Conservation (phyloP, 768 basidiomycete genomes). For the Leucosporidium creatinivorum region DNA sequence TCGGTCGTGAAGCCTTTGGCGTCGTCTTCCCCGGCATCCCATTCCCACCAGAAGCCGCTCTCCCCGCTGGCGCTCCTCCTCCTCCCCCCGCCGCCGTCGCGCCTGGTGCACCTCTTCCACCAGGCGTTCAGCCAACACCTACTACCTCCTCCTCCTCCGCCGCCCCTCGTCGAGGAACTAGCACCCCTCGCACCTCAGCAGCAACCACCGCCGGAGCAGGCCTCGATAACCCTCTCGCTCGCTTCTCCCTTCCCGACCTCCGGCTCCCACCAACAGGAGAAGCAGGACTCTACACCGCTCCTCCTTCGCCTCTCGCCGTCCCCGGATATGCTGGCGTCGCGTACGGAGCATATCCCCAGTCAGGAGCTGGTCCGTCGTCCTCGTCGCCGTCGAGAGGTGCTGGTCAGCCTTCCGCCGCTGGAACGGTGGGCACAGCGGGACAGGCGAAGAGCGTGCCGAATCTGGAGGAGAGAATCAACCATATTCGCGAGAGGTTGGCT, state of each 20-base stretch:
- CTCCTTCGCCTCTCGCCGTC: slow-evolving; percentile 5
- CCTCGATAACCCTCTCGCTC: slow-evolving; percentile 23
- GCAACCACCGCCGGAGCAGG: slow-evolving; percentile 25
- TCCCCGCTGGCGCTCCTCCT: neutral
- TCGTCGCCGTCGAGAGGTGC: neutral
- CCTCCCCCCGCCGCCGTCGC: slow-evolving; percentile 33
- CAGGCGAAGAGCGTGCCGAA: neutral
- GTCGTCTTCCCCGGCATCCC: slow-evolving; percentile 37
- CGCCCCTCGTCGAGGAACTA: neutral
- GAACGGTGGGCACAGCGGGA: neutral
- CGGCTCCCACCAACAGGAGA: slow-evolving; percentile 27
- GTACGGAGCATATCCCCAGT: slow-evolving; percentile 24
- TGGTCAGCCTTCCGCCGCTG: neutral
- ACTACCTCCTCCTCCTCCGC: neutral
- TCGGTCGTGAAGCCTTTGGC: slow-evolving; percentile 33
- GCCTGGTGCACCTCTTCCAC: neutral
- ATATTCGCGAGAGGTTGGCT: neutral
- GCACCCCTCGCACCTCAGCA: slow-evolving; percentile 11
- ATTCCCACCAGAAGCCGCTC: slow-evolving; percentile 25
- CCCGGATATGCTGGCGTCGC: slow-evolving; percentile 12
- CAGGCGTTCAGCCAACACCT: neutral
- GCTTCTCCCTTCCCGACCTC: slow-evolving; percentile 22
- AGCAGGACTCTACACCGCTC: slow-evolving; percentile 20
- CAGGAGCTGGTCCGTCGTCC: neutral
- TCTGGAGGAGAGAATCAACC: slow-evolving; percentile 14